A percentile compares a stretch with the other conserved stretches of the same genome.
These are phyloP conservation scores for Acephala macrosclerotiorum DNA, from an alignment of 2,329 filamentous ascomycete genomes.

Conservation along the genomic window DNA sequence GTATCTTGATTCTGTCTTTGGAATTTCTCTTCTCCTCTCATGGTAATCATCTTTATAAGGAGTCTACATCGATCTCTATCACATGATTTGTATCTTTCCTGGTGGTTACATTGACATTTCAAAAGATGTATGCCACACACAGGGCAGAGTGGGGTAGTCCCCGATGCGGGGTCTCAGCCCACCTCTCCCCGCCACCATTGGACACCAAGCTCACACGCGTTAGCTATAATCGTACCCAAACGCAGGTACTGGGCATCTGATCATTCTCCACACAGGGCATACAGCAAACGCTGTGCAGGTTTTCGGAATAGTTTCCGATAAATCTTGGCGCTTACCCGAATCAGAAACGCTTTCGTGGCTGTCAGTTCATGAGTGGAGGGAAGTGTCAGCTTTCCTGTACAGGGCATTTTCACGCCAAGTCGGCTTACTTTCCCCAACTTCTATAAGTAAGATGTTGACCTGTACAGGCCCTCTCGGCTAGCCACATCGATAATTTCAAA, in stretches of 20 bases:
- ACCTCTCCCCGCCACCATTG: neutral
- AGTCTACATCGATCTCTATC: neutral
- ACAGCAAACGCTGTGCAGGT: conserved; percentile 3
- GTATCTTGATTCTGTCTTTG: no score
- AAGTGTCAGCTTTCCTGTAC: neutral
- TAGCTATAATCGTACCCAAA: no score
- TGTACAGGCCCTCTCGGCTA: neutral
- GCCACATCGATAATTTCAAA: neutral
- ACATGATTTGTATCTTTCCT: conserved; percentile 11
- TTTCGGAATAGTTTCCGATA: neutral
- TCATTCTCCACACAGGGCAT: conserved; percentile 14
- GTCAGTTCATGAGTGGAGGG: neutral
- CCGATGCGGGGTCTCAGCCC: conserved; percentile 9
- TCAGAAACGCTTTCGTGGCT: neutral
- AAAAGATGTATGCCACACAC: conserved; percentile 17
- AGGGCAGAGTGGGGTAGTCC: conserved; percentile 17
- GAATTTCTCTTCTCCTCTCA: neutral
- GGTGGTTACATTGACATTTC: neutral
- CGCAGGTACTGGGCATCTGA: conserved; percentile 7
- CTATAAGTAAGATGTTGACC: neutral
- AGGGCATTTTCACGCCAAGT: neutral
- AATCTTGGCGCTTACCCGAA: neutral
- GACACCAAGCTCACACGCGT: neutral
- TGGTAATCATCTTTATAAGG: neutral
- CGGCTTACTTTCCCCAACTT: neutral